Evolutionary conservation across 768 basidiomycete species (phyloP), one percentile per base, ranked within the genome.

Genomic region (Artomyces pyxidatus): DNA sequence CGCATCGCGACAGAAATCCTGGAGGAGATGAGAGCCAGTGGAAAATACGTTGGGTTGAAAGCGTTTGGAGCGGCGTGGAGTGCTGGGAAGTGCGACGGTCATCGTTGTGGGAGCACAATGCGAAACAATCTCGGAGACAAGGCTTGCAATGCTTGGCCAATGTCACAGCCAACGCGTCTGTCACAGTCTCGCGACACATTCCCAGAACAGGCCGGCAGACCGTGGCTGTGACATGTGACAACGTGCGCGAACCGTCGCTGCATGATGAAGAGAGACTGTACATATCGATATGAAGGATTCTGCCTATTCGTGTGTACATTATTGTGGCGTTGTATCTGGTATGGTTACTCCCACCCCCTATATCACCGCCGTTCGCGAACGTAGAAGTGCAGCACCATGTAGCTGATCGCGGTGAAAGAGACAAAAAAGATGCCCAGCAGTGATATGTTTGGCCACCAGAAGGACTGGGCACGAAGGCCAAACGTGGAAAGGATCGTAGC

Each of bases 391-490:
- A 97, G 70, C 41, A 80, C 82, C 47, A 91, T 55, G 65, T 79
- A 97, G 66, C 88, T 93, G 29, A 73, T 71, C 5, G 78, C 62
- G 5, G 86, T 91, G 65, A 93, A 92, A 2, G 73, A 67, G 23
- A 77, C 83, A 59, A 98, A 94, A 71, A 92, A 92, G 42, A 92
- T 88, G 6, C 74, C 85, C 5, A 98, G 74, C 0, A 93, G 68
- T 0, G 83, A 75, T 28, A 93, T 88, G 62, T 99, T 94, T 0
- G 96, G 96, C 89, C 89, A 98, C 96, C 96, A 99, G 74, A 94
- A 98, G 0, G 95, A 92, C 73, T 92, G 90, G 23, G 94, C 85
- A 51, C 83, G 77, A 45, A 99, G 80, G 5, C 96, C 96, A 58
- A 99, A 99, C 23, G 85, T 83, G 7, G 91, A 94, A 19, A 99